A percentile compares a stretch with the other conserved stretches of the same genome.
Conservation (phyloP, 306 rosid genomes). For the Prunus mongolica region DNA sequence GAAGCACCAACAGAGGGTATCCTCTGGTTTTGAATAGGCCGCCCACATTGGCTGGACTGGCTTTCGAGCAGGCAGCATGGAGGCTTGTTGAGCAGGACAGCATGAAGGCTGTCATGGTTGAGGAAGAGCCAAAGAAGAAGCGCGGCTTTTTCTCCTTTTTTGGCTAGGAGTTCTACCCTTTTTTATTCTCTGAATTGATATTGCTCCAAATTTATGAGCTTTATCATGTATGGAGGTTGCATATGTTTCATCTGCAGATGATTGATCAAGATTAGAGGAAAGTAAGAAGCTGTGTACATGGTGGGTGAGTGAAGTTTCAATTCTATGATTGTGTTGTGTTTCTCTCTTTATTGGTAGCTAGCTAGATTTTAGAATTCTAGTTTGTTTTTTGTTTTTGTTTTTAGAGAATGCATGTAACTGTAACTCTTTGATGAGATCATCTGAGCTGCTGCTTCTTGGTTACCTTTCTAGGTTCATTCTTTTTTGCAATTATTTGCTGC, state of each 20-base stretch:
- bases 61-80: conserved; percentile 99
- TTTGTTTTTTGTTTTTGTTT: background rate
- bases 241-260: background rate
- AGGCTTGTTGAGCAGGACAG: conserved; percentile 96
- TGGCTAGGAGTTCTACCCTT: conserved; percentile 31
- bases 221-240: background rate
- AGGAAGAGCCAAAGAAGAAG: conserved; percentile 76
- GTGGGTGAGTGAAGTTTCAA: conserved; percentile 24
- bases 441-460: background rate
- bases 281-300: conserved; percentile 39
- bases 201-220: background rate
- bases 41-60: conserved; percentile 92
- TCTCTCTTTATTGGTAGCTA: conserved; percentile 12
- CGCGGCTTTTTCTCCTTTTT: conserved; percentile 91
- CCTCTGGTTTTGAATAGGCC: conserved; percentile 90
- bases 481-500: background rate
- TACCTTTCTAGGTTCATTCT: background rate
- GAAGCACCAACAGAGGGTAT: conserved; percentile 91
- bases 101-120: conserved; percentile 88
- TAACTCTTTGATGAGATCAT: background rate
- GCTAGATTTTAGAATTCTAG: conserved; percentile 9
- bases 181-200: background rate
- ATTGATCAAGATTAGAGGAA: background rate
- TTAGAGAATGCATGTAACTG: background rate
- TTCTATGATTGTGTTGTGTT: conserved; percentile 7